Conservation (phyloP, 1,139 yeast genomes). For the Protomyces arabidopsidicola region DNA sequence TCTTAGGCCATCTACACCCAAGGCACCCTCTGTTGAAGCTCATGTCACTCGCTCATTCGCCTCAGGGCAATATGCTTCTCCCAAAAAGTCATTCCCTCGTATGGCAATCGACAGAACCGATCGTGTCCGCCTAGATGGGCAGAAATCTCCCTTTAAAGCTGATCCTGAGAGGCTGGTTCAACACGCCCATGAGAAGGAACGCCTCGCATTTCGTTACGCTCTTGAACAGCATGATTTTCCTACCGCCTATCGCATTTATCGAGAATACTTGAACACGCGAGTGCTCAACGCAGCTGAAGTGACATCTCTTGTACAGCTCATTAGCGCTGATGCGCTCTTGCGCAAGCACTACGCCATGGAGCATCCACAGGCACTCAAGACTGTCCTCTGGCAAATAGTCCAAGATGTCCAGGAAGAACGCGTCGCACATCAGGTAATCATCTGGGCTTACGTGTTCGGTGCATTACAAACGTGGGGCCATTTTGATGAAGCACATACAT, state of each 20-base stretch:
- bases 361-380: slow-evolving; percentile 17
- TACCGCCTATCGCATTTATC: slow-evolving; percentile 15
- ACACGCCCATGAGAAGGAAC: slow-evolving; percentile 19
- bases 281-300: slow-evolving; percentile 17
- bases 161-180: slow-evolving; percentile 14
- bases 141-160: neutral
- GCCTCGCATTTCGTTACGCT: slow-evolving; percentile 10
- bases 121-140: neutral
- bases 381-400: slow-evolving; percentile 16
- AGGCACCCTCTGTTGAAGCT: no score
- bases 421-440: slow-evolving; percentile 12
- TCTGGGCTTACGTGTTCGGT: slow-evolving; percentile 14
- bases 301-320: slow-evolving; percentile 21
- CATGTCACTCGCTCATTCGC: no score
- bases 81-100: neutral
- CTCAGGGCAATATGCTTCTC: no score
- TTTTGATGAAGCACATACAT: slow-evolving; percentile 2
- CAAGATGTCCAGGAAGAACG: slow-evolving; percentile 8
- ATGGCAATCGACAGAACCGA: neutral
- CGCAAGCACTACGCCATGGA: slow-evolving; percentile 9
- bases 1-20: no score
- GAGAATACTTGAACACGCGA: slow-evolving; percentile 4
- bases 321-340: slow-evolving; percentile 20
- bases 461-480: slow-evolving; percentile 7
- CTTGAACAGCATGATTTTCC: slow-evolving; percentile 2